These are phyloP conservation scores for Benincasa hispida DNA, from an alignment of 306 rosid species.

Conservation along the genomic window DNA sequence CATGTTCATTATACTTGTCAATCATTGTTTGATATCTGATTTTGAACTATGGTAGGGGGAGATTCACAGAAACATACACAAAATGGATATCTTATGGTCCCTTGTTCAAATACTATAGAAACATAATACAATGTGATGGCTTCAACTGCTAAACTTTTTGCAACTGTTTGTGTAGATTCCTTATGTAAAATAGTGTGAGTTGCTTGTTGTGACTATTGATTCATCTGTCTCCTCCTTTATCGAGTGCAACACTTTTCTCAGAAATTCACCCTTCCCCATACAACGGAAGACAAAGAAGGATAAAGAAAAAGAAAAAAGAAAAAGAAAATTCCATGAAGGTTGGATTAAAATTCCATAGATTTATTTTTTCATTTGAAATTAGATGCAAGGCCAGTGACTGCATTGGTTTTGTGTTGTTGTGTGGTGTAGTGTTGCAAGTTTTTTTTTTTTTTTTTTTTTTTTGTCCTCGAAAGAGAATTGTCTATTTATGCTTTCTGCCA, in stretches of 20 bases:
- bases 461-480: too few relatives aligned
- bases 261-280: background rate
- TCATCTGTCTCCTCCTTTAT: constrained; percentile 1
- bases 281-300: background rate
- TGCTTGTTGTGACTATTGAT: constrained; percentile 15
- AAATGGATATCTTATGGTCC: constrained; percentile 89
- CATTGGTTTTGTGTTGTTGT: too few relatives aligned
- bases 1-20: background rate
- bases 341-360: constrained; percentile 5
- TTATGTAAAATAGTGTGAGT: constrained; percentile 21
- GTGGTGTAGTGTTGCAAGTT: too few relatives aligned
- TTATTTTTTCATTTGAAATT: too few relatives aligned
- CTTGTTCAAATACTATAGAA: constrained; percentile 88
- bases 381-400: too few relatives aligned
- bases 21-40: constrained; percentile 2
- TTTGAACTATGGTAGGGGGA: constrained; percentile 49
- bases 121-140: constrained; percentile 28
- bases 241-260: background rate
- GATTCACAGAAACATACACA: constrained; percentile 63
- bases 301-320: background rate
- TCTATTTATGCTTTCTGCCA: too few relatives aligned
- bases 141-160: constrained; percentile 13
- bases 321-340: constrained; percentile 3
- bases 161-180: constrained; percentile 13
- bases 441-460: too few relatives aligned